Evolutionary conservation across 2,329 filamentous ascomycete genomes (phyloP).

Genomic region (Beauveria sp.): DNA sequence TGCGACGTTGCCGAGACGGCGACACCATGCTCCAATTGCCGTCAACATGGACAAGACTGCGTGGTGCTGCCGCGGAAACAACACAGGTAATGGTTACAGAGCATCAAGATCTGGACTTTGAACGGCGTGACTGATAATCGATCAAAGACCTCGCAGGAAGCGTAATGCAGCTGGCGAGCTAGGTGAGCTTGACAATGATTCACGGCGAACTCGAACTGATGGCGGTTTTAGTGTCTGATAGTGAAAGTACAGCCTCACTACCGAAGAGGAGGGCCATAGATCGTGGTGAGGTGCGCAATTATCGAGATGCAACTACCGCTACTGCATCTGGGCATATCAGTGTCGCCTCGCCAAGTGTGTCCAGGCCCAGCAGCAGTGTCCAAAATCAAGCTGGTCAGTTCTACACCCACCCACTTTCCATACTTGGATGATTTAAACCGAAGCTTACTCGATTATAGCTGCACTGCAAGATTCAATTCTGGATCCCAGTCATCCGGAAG

Average conservation of each 20-base stretch:
- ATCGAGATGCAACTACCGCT: not conserved
- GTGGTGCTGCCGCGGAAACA: not conserved
- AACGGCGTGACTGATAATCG: not conserved
- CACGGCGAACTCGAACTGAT: not conserved
- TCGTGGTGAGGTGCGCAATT: not conserved
- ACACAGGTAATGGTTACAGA: not conserved
- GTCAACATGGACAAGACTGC: not conserved
- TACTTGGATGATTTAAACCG: not conserved
- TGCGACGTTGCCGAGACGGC: not conserved
- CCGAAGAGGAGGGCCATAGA: not conserved
- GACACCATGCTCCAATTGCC: not conserved
- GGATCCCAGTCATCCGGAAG: not conserved
- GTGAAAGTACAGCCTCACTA: not conserved
- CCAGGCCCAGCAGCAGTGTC: not conserved
- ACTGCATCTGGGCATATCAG: not conserved
- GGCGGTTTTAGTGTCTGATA: not conserved
- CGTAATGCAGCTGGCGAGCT: conserved; percentile 1
- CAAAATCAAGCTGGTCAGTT: not conserved
- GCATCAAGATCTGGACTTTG: not conserved
- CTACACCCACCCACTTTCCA: not conserved
- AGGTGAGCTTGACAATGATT: not conserved
- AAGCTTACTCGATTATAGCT: not conserved
- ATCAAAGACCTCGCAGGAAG: not conserved
- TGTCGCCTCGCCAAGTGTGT: not conserved
- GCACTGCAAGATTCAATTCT: not conserved